Conservation (phyloP, 2,329 filamentous ascomycete species). For the Cladosporium velox region DNA sequence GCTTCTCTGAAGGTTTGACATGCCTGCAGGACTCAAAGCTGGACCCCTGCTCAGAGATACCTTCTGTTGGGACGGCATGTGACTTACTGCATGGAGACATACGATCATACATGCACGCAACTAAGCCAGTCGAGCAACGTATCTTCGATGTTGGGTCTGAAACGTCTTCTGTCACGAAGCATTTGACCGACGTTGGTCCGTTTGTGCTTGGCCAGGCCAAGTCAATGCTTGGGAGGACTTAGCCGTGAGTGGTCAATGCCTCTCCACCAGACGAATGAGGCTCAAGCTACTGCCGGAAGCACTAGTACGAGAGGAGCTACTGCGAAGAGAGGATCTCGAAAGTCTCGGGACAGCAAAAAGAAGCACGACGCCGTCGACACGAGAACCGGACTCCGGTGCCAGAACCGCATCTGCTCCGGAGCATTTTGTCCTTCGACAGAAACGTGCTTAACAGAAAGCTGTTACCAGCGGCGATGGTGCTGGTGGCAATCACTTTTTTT, state of each 20-base stretch:
- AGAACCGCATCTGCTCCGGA: not conserved
- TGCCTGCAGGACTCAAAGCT: not conserved
- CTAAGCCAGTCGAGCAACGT: not conserved
- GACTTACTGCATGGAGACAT: not conserved
- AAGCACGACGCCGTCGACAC: not conserved
- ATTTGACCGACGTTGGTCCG: not conserved
- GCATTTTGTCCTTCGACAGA: not conserved
- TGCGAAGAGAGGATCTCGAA: not conserved
- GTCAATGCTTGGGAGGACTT: slow-evolving; percentile 14
- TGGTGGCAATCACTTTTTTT: not conserved
- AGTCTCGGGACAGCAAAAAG: not conserved
- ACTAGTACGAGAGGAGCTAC: not conserved
- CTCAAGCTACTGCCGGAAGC: not conserved
- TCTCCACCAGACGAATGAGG: not conserved
- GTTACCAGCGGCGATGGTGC: not conserved
- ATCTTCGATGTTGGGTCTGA: not conserved
- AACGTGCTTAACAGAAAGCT: not conserved
- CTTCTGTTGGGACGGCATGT: not conserved
- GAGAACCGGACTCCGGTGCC: not conserved
- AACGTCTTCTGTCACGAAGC: not conserved
- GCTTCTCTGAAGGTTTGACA: slow-evolving; percentile 2
- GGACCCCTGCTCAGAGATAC: not conserved
- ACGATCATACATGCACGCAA: not conserved
- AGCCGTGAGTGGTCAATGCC: not conserved
- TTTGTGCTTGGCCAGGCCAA: slow-evolving; percentile 18